Evolutionary conservation across 345 rosid genomes (phyloP), one percentile per base, ranked within the genome.

Genomic region (Bruguiera gymnorhiza): DNA sequence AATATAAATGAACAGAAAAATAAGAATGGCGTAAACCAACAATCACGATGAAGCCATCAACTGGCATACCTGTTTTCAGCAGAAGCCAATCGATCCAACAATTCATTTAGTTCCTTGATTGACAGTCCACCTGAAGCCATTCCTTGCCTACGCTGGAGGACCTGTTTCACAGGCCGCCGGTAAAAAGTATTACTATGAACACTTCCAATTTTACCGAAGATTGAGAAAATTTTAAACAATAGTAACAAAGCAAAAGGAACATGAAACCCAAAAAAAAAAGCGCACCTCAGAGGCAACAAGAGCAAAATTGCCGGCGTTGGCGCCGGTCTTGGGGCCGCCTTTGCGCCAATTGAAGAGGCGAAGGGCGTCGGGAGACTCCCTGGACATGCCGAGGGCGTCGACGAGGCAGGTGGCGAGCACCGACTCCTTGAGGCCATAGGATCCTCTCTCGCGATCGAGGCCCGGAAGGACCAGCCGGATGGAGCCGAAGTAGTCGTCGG

Each of bases 271-370:
- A 34, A 34, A 34, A 18, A 39, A 36, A 10, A 4, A 29, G 24
- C 29, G 56, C 18, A 88, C 91, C 88, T 94, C 96, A n/a, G 86
- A 67, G 18, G 97, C 95, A 19, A 94, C 91, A 16, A 91, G 76
- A 0, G 97, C 73, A 63, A 91, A 91, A 58, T 89, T 89, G 30
- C 98, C 98, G 53, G 97, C 97, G 74, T 87, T 88, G 58, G 81
- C 81, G 15, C 91, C 96, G 43, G 87, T 81, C 52, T 75, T 87
- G 46, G 94, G 83, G 34, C 93, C 97, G 0, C 95, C 97, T 23
- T 89, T 92, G 9, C 98, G 98, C 98, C 98, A 94, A 80, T 94
- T 91, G 81, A 89, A 76, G 66, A 91, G 96, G 51, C 95, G 94
- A 57, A 88, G 60, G 19, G 97, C 97, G 66, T 94, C 97, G 3